Base-by-base conservation (phyloP, 177 flowering plant species). In the Vitis hybrid region DNA sequence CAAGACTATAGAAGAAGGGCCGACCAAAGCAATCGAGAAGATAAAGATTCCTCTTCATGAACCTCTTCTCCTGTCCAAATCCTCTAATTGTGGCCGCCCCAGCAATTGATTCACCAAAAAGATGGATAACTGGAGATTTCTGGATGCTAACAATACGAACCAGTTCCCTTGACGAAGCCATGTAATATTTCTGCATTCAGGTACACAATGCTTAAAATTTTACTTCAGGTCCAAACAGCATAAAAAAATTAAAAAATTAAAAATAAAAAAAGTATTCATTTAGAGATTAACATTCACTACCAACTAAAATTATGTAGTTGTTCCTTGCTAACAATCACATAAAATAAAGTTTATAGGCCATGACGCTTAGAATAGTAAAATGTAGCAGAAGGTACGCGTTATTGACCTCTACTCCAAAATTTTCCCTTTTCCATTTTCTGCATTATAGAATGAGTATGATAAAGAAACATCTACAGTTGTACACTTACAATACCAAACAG, bases 31-130 rank as follows among this genome's bases (percentile, higher is more conserved):
- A 87, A 80, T 95, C 99, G 71, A 91, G 95, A 77, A 95, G 98
- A 81, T 90, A 84, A 54, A 95, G 87, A 73, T 96, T 96, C 77
- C 91, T 84, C 88, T 96, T 92, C 95, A 92, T 86, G 77, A 96
- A 96, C 71, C 97, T 80, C 72, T 91, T 91, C 77, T 94, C 97
- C 80, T 96, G 98, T 68, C 95, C 90, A 82, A 96, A 96, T 52
- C 98, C 97, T 83, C 99, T 84, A 65, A 96, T 96, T 65, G 97
- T 92, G 58, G 97, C 90, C 23, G 98, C 97, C 72, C 99, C 99
- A 66, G 99, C 92, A 82, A 96, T 93, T 23, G 99, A 92, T 81
- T 96, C 99, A 19, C 93, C 91, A 82, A 96, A 95, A 51, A 89
- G 93, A 84, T 95, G 87, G 67, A 95, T 92, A 51, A 95, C 76